A percentile compares a stretch with the other conserved stretches of the same genome.
Evolutionary conservation across 352 stramenopile species (phyloP).

Genomic region (Globisporangium splendens): DNA sequence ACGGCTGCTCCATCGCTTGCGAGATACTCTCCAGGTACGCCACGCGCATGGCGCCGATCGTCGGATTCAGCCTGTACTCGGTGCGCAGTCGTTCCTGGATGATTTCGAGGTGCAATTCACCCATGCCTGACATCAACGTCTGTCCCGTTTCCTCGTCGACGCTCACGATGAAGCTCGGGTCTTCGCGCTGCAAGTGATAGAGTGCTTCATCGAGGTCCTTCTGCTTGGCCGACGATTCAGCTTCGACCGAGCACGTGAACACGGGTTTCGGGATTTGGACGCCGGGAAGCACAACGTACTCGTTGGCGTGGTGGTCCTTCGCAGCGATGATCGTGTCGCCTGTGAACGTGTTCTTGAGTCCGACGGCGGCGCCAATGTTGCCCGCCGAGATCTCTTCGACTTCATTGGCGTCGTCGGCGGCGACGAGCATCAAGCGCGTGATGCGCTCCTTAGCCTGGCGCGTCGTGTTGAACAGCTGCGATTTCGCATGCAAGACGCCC

Average conservation of each 20-base stretch:
- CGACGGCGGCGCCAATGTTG: slow-evolving; percentile 91
- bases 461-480: slow-evolving; percentile 76
- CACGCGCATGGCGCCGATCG: slow-evolving; percentile 87
- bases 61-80: slow-evolving; percentile 87
- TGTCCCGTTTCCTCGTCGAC: slow-evolving; percentile 96
- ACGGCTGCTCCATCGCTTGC: slow-evolving; percentile 25
- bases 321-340: slow-evolving; percentile 92
- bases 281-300: slow-evolving; percentile 46
- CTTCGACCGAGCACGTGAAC: slow-evolving; percentile 90
- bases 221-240: slow-evolving; percentile 82
- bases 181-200: slow-evolving; percentile 79
- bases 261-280: slow-evolving; percentile 80
- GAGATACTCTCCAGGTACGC: slow-evolving; percentile 89
- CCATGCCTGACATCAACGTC: slow-evolving; percentile 96
- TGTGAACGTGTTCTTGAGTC: slow-evolving; percentile 90
- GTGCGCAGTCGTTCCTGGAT: slow-evolving; percentile 86
- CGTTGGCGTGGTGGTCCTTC: slow-evolving; percentile 36
- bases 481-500: slow-evolving; percentile 79
- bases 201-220: slow-evolving; percentile 86
- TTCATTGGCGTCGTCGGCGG: slow-evolving; percentile 87
- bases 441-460: slow-evolving; percentile 56
- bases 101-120: slow-evolving; percentile 94
- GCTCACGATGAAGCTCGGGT: slow-evolving; percentile 96
- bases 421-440: slow-evolving; percentile 85
- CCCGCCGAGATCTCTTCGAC: slow-evolving; percentile 83